Conservation (phyloP, 1,139 yeast genomes). For the Kodamaea derodonti region DNA sequence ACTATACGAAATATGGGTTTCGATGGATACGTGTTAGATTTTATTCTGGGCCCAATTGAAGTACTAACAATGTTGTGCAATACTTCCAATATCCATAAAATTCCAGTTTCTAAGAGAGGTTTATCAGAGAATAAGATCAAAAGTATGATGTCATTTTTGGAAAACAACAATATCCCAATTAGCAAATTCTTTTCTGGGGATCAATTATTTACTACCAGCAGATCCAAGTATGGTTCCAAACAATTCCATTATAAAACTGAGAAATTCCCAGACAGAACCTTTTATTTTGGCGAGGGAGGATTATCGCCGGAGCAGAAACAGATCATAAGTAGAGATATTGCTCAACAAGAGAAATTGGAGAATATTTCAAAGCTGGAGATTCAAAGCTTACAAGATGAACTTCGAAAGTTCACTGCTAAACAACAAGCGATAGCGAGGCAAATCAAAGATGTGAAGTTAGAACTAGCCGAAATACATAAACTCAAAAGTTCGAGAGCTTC, state of each 20-base stretch:
- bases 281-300: conserved; percentile 43
- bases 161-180: conserved; percentile 24
- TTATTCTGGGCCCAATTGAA: conserved; percentile 67
- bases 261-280: conserved; percentile 21
- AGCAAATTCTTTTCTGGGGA: conserved; percentile 60
- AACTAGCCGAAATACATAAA: conserved; percentile 17
- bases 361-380: conserved; percentile 14
- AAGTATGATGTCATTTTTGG: background rate
- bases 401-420: conserved; percentile 7
- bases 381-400: conserved; percentile 9
- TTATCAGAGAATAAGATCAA: conserved; percentile 36
- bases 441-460: conserved; percentile 17
- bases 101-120: conserved; percentile 57
- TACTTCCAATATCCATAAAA: conserved; percentile 50
- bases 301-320: conserved; percentile 34
- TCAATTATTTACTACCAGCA: conserved; percentile 44
- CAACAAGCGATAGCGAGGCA: conserved; percentile 7
- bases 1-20: conserved; percentile 54
- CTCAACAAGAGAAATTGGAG: conserved; percentile 15
- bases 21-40: conserved; percentile 75
- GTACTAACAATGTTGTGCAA: conserved; percentile 74
- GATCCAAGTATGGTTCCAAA: conserved; percentile 57
- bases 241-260: conserved; percentile 46
- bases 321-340: conserved; percentile 17
- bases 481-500: conserved; percentile 9